phyloP scores from a whole-genome alignment of 2,329 filamentous ascomycete genomes.

The Stagonosporopsis tanaceti region DNA sequence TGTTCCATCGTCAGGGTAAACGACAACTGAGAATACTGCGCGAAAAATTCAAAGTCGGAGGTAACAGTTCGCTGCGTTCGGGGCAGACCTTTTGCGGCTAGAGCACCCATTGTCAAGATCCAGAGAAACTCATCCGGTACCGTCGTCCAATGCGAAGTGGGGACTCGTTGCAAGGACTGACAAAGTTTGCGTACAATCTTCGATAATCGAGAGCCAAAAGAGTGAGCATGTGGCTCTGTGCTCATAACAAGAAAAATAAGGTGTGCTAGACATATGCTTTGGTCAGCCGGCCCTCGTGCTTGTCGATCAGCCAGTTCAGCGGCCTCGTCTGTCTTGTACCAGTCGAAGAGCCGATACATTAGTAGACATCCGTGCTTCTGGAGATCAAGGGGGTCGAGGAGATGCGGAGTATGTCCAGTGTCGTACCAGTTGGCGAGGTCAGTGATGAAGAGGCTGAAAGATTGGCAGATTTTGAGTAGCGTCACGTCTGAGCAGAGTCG shows the following conservation, averaged over 20 bases:
- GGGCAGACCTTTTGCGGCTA: slow-evolving; percentile 30
- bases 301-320: not conserved
- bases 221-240: slow-evolving; percentile 30
- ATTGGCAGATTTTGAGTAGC: not conserved
- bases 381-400: slow-evolving; percentile 39
- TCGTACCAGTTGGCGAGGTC: slow-evolving; percentile 37
- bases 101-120: slow-evolving; percentile 40
- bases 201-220: slow-evolving; percentile 25
- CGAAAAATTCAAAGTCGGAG: slow-evolving; percentile 26
- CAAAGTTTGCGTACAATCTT: slow-evolving; percentile 35
- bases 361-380: slow-evolving; percentile 43
- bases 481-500: not conserved
- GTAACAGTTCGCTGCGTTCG: slow-evolving; percentile 6
- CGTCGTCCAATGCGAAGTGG: slow-evolving; percentile 30
- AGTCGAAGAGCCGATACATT: slow-evolving; percentile 38
- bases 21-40: slow-evolving; percentile 24
- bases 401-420: slow-evolving; percentile 10
- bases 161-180: slow-evolving; percentile 21
- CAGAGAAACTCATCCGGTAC: slow-evolving; percentile 38
- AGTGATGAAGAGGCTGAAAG: slow-evolving; percentile 9
- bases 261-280: slow-evolving; percentile 37
- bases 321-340: slow-evolving; percentile 34
- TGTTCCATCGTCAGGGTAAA: slow-evolving; percentile 10
- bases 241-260: slow-evolving; percentile 38
- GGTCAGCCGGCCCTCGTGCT: slow-evolving; percentile 25